These are phyloP conservation scores for Diutina pseudorugosa DNA, from an alignment of 1,139 yeast genomes.

Conservation along the genomic window DNA sequence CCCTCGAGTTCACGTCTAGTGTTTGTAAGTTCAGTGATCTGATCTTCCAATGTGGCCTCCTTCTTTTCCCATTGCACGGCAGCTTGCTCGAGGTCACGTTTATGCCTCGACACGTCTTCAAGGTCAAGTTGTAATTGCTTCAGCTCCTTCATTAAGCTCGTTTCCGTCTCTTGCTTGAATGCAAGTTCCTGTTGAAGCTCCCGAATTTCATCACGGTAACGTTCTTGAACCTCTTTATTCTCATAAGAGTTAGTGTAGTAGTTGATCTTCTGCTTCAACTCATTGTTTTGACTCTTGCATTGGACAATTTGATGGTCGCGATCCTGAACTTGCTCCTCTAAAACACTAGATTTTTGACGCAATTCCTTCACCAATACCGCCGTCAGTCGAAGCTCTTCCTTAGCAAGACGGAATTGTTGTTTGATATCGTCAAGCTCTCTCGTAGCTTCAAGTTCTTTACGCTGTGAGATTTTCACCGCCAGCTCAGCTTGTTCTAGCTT, in stretches of 20 bases:
- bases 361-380: constrained; percentile 47
- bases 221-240: constrained; percentile 29
- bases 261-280: constrained; percentile 43
- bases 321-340: constrained; percentile 52
- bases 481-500: constrained; percentile 75
- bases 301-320: constrained; percentile 15
- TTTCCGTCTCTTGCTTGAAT: constrained; percentile 48
- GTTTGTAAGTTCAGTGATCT: neutral
- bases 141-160: constrained; percentile 18
- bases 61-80: neutral
- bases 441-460: constrained; percentile 47
- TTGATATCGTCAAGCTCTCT: constrained; percentile 46
- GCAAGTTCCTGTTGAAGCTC: constrained; percentile 45
- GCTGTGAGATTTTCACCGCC: constrained; percentile 48
- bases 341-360: constrained; percentile 38
- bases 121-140: neutral
- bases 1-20: constrained; percentile 23
- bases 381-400: constrained; percentile 47
- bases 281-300: constrained; percentile 4
- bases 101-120: neutral
- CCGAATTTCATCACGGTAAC: constrained; percentile 45
- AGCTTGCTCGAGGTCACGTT: neutral
- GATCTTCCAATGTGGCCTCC: neutral
- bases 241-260: constrained; percentile 40
- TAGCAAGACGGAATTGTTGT: constrained; percentile 39